Conservation (phyloP, 2,329 filamentous ascomycete genomes). For the Aspergillus neotritici region DNA sequence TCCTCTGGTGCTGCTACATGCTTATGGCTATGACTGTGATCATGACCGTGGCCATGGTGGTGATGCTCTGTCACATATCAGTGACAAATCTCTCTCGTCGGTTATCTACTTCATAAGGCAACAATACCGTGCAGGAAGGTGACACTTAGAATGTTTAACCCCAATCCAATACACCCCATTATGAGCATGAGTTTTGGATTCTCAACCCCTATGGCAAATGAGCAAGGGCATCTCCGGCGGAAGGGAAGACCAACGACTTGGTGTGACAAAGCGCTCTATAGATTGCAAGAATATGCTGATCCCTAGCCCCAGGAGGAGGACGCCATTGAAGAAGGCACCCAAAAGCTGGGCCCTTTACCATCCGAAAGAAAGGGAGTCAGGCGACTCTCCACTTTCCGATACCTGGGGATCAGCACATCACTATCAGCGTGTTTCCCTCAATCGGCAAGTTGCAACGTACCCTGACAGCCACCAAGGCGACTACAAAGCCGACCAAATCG, state of each 20-base stretch:
- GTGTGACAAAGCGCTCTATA: slow-evolving; percentile 52
- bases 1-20: background rate
- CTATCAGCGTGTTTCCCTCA: background rate
- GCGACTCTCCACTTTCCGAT: slow-evolving; percentile 54
- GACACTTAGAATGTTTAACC: slow-evolving; percentile 61
- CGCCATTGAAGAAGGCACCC: slow-evolving; percentile 75
- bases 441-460: slow-evolving; percentile 37
- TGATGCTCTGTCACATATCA: slow-evolving; percentile 8
- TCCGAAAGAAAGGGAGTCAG: slow-evolving; percentile 62
- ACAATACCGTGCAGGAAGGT: slow-evolving; percentile 57
- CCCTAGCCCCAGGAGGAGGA: slow-evolving; percentile 65
- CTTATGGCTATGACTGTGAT: slow-evolving; percentile 2
- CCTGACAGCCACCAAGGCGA: slow-evolving; percentile 60
- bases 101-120: background rate
- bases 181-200: slow-evolving; percentile 63
- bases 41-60: slow-evolving; percentile 19
- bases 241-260: slow-evolving; percentile 21
- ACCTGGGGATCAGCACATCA: slow-evolving; percentile 32
- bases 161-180: slow-evolving; percentile 62
- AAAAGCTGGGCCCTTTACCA: slow-evolving; percentile 70
- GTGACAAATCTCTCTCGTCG: background rate
- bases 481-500: slow-evolving; percentile 63
- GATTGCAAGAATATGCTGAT: slow-evolving; percentile 69
- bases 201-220: slow-evolving; percentile 49
- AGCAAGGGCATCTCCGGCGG: background rate